phyloP scores from a whole-genome alignment of 805 yeast genomes.

The Ogataea paradorogensis region DNA sequence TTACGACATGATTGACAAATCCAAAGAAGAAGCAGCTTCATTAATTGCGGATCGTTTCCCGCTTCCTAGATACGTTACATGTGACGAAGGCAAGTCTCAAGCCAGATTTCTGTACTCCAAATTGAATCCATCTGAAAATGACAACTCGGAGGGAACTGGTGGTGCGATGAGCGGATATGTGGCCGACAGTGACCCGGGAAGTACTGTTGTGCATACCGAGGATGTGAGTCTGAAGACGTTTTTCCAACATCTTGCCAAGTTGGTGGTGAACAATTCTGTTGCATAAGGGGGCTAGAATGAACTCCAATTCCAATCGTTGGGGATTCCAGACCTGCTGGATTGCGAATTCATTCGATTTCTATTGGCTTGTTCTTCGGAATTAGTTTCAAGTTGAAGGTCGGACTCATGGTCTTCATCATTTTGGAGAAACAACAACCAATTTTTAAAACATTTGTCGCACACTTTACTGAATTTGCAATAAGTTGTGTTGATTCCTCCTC shows the following conservation, averaged over 20 bases:
- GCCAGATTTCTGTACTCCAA: constrained; percentile 95
- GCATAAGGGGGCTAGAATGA: constrained; percentile 36
- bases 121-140: constrained; percentile 87
- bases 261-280: constrained; percentile 58
- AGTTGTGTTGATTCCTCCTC: too few relatives aligned
- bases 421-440: constrained; percentile 27
- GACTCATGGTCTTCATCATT: constrained; percentile 28
- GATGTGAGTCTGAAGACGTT: constrained; percentile 94
- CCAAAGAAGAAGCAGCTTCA: constrained; percentile 89
- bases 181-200: constrained; percentile 37
- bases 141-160: constrained; percentile 41
- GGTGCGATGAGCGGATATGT: constrained; percentile 49
- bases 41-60: constrained; percentile 93
- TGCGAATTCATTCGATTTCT: constrained; percentile 33
- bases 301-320: constrained; percentile 53
- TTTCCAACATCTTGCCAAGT: constrained; percentile 90
- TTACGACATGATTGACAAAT: constrained; percentile 80
- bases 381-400: constrained; percentile 8
- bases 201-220: constrained; percentile 89
- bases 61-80: constrained; percentile 93
- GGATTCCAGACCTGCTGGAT: constrained; percentile 32
- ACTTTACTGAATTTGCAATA: constrained; percentile 30
- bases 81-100: constrained; percentile 98
- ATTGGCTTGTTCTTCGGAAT: constrained; percentile 3
- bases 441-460: constrained; percentile 26